Conservation (phyloP, 2,329 filamentous ascomycete genomes). For the Elsinoe ampelina region DNA sequence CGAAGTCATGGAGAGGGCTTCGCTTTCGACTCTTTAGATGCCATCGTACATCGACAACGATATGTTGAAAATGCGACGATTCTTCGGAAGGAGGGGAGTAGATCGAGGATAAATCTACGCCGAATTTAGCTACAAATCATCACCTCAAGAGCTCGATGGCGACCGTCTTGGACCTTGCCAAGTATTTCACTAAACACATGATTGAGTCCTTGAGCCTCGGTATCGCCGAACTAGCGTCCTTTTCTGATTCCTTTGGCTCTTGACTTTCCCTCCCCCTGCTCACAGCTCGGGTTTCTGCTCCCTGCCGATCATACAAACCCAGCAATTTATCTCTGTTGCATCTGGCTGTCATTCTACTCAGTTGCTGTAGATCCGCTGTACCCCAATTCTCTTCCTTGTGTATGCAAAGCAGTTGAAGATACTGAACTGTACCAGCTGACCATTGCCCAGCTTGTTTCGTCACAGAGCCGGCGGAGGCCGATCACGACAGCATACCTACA, state of each 20-base stretch:
- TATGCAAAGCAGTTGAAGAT: background rate
- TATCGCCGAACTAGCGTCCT: conserved; percentile 11
- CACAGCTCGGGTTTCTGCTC: background rate
- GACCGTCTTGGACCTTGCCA: background rate
- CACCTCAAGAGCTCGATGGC: too few species aligned
- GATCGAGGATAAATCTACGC: too few species aligned
- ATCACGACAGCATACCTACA: background rate
- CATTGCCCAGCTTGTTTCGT: conserved; percentile 5
- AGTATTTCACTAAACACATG: conserved; percentile 7
- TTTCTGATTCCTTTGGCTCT: background rate
- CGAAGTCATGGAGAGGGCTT: background rate
- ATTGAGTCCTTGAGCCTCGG: conserved; percentile 6
- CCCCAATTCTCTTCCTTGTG: background rate
- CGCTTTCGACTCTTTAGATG: too few species aligned
- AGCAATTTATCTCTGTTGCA: background rate
- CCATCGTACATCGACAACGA: too few species aligned
- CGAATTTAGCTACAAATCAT: too few species aligned
- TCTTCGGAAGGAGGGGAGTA: too few species aligned
- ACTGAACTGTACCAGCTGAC: background rate
- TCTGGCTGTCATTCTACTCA: background rate
- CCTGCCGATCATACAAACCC: conserved; percentile 8
- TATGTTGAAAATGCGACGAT: too few species aligned
- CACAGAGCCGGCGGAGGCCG: background rate
- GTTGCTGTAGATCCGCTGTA: background rate
- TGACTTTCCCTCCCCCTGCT: background rate